phyloP scores from a whole-genome alignment of 148 eudicot genomes.

The Camellia japonica region DNA sequence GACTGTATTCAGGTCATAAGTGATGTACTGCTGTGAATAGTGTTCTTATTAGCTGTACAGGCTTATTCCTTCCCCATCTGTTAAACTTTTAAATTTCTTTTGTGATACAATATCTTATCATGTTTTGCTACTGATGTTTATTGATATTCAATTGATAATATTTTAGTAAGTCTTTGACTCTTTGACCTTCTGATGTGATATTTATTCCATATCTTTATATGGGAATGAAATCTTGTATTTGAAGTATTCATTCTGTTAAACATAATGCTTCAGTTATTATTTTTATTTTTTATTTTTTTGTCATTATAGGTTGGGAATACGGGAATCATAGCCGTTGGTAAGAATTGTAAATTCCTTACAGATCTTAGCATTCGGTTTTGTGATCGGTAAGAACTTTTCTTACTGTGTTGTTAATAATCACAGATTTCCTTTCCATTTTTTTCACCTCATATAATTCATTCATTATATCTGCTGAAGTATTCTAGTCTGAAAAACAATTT shows the following conservation, averaged over 20 bases:
- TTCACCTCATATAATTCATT: too few relatives aligned
- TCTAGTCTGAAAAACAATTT: too few relatives aligned
- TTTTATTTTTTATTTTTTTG: neutral
- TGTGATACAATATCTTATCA: neutral
- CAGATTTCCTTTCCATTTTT: too few relatives aligned
- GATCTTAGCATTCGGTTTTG: constrained; percentile 83
- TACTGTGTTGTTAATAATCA: neutral
- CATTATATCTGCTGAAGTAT: too few relatives aligned
- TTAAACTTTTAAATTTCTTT: neutral
- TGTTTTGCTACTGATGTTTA: neutral
- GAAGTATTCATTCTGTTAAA: neutral
- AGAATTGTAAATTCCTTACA: constrained; percentile 66
- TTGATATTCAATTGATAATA: neutral
- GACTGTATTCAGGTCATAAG: neutral
- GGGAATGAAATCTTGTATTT: too few relatives aligned
- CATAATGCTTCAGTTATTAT: constrained; percentile 1
- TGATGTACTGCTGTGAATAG: neutral
- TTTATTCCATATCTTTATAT: too few relatives aligned
- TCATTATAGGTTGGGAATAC: constrained; percentile 59
- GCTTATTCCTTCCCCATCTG: neutral
- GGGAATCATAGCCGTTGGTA: constrained; percentile 72
- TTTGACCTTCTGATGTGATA: neutral
- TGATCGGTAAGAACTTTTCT: constrained; percentile 51
- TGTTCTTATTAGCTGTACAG: neutral
- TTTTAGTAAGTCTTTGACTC: neutral